Base-by-base conservation (phyloP, 495 filamentous ascomycete species). In the Beverwykella pulmonaria region DNA sequence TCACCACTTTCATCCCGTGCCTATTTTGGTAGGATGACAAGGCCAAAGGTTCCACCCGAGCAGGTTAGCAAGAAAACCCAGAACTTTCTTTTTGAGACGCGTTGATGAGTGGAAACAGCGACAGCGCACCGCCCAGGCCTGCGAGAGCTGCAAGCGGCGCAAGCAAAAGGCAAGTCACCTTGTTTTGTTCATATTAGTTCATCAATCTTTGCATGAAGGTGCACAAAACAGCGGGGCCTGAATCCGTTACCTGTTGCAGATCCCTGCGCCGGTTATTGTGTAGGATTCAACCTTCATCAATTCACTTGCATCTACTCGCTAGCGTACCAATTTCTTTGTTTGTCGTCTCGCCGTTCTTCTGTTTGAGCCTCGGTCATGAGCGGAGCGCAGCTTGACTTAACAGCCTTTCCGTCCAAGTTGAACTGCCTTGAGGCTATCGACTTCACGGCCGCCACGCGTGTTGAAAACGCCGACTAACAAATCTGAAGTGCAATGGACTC, bases 61-160 rank as follows among this genome's bases (percentile, higher is more conserved):
- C 85, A 87, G 85, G 67, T 14, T 7, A 14, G 39, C 17, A 44
- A 9, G 39, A 10, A 3, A 2, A 4, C 8, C 9, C 39, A 14
- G 17, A 44, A 10, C 39, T n/a, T 9, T 15, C 39, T 44, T 2
- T n/a, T n/a, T 44, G 39, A 44, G 39, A 44, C 39, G 39, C 39
- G 39, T 44, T 44, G 17, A 44, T n/a, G 8, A 12, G 17, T 44
- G 2, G n/a, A n/a, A n/a, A n/a, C n/a, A n/a, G n/a, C 17, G 5
- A 44, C 84, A 86, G 73, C 80, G 85, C 57, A 87, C 83, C 64
- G 85, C 85, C 41, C 83, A 84, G 61, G 89, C 89, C 39, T 92
- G 89, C 75, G 87, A 91, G 68, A 88, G 84, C 71, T 92, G 89
- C 79, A 92, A 91, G 79, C 81, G 87, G 58, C 83, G 89, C 69